phyloP scores from a whole-genome alignment of 805 yeast species.

The Zygotorulaspora florentina region DNA sequence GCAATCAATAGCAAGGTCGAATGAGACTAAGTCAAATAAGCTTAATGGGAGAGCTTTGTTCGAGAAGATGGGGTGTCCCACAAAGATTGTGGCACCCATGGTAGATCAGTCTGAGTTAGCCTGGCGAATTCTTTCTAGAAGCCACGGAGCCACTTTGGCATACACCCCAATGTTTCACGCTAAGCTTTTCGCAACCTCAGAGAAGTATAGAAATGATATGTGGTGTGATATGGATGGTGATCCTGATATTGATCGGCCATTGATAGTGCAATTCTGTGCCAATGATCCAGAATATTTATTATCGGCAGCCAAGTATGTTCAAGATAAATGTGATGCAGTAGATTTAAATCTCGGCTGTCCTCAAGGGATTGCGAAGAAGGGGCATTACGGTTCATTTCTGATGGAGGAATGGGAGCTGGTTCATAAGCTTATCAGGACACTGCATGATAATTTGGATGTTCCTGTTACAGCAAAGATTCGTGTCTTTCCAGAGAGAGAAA shows the following conservation, averaged over 20 bases:
- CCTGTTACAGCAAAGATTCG: conserved; percentile 97
- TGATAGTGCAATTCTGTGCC: conserved; percentile 94
- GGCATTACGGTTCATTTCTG: conserved; percentile 90
- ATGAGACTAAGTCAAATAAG: conserved; percentile 9
- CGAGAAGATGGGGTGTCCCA: conserved; percentile 67
- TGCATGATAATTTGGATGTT: conserved; percentile 69
- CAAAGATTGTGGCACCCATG: conserved; percentile 94
- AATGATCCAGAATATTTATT: conserved; percentile 85
- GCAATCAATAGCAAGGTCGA: background rate
- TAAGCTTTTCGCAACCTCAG: conserved; percentile 76
- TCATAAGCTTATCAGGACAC: conserved; percentile 59
- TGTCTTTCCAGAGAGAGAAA: conserved; percentile 78
- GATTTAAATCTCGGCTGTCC: conserved; percentile 97
- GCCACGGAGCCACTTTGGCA: conserved; percentile 88
- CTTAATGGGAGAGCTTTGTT: conserved; percentile 63
- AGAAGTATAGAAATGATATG: conserved; percentile 73
- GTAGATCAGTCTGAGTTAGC: conserved; percentile 96
- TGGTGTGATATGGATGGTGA: conserved; percentile 75
- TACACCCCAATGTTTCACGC: conserved; percentile 98
- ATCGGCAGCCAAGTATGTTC: conserved; percentile 75
- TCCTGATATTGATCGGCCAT: conserved; percentile 65
- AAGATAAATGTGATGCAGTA: conserved; percentile 87
- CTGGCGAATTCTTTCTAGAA: conserved; percentile 84
- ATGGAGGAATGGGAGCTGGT: conserved; percentile 97
- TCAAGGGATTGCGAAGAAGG: conserved; percentile 93